Evolutionary conservation across 768 basidiomycete genomes (phyloP), one percentile per base, ranked within the genome.

Genomic region (Auriscalpium microsporum): DNA sequence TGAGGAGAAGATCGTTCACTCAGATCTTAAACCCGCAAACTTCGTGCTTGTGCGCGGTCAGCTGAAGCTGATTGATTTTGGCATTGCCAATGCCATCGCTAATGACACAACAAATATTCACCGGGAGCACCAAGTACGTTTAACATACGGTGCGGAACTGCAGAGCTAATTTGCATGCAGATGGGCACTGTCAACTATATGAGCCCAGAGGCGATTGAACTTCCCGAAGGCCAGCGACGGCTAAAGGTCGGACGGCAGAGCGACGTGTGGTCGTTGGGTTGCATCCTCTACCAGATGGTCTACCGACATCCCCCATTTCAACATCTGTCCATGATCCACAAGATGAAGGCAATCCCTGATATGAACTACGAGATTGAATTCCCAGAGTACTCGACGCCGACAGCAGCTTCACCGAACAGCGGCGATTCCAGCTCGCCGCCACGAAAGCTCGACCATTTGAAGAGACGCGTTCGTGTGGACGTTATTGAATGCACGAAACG

Each of bases 81-180:
- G 95, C n/a, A 99, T 99, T 64, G 94, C 95, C 13, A 97, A 97
- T 67, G 94, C 94, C 9, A 95, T 99, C 61, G 94, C 94, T 16
- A 97, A 94, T 65, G 95, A 99, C 63, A 99, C 95, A 2, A 97
- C 95, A 2, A 97, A 99, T 65, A 97, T 98, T 55, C 93, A 95
- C 61, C 79, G 95, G 55, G 95, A 99, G 62, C 90, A 92, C 65
- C 93, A 94, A 80, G 92, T 91, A 63, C 33, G 72, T 55, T 19
- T n/a, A 9, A 8, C 8, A 10, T 33, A 21, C 13, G 21, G 8
- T 17, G 23, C 19, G 10, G 13, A 53, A n/a, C 23, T 23, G 28
- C 11, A 16, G n/a, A 3, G 21, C 23, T 13, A 21, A 33, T 45
- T 57, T 37, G 42, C 23, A 21, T 21, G 7, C 63, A 95, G 89